Evolutionary conservation across 768 basidiomycete species (phyloP).

Genomic region (Strobilomyces echinocephalus): DNA sequence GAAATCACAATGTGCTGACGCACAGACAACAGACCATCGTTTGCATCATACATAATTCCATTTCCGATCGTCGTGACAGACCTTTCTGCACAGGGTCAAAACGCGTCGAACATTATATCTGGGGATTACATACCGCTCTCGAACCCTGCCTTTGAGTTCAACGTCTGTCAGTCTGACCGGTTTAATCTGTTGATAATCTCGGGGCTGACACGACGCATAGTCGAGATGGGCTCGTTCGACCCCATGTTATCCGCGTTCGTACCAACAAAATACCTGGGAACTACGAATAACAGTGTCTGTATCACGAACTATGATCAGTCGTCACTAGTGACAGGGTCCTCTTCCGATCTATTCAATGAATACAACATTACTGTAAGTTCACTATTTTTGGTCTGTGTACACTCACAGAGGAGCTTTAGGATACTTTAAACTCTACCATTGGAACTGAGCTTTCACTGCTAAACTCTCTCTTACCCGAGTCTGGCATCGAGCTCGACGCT

Average conservation of each 20-base stretch:
- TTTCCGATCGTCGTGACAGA: conserved; percentile 37
- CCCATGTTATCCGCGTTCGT: conserved; percentile 43
- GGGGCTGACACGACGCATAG: conserved; percentile 17
- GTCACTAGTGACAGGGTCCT: conserved; percentile 37
- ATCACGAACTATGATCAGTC: conserved; percentile 35
- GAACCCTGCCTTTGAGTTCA: conserved; percentile 34
- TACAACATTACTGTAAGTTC: conserved; percentile 26
- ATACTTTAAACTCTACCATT: conserved; percentile 4
- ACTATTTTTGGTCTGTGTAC: not conserved
- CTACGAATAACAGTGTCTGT: conserved; percentile 29
- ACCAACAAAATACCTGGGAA: conserved; percentile 42
- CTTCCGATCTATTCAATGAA: conserved; percentile 34
- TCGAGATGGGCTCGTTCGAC: conserved; percentile 41
- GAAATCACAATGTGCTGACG: not conserved
- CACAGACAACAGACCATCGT: conserved; percentile 24
- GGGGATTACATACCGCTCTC: conserved; percentile 29
- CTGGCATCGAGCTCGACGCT: conserved; percentile 25
- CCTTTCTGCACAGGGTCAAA: conserved; percentile 23
- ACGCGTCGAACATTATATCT: conserved; percentile 16
- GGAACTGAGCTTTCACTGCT: conserved; percentile 17
- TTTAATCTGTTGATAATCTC: not conserved
- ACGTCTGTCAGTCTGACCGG: conserved; percentile 23
- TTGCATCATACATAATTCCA: conserved; percentile 33
- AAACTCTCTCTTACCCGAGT: conserved; percentile 21
- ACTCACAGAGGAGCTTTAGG: conserved; percentile 4